Percentiles rank a stretch among this genome's conserved stretches.
Conservation (phyloP, 805 yeast species). For the Saccharomycopsis fermentans region DNA sequence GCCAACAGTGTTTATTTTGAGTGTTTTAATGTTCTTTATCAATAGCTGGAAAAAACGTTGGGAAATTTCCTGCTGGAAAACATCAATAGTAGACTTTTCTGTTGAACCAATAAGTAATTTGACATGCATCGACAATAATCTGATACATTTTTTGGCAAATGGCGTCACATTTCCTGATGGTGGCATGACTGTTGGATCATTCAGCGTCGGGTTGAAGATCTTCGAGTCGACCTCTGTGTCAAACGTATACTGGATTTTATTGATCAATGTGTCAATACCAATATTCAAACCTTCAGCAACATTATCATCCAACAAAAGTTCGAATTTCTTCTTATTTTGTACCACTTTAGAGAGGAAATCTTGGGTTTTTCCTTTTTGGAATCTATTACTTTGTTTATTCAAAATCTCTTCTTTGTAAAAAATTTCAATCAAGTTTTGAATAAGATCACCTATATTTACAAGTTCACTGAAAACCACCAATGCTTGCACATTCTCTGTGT, state of each 20-base stretch:
- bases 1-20: constrained; percentile 68
- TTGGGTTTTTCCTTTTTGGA: constrained; percentile 34
- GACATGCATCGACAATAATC: constrained; percentile 60
- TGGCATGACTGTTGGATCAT: constrained; percentile 12
- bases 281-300: constrained; percentile 90
- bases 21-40: constrained; percentile 65
- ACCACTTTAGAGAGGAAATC: constrained; percentile 74
- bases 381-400: constrained; percentile 41
- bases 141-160: constrained; percentile 52
- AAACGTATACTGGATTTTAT: constrained; percentile 60
- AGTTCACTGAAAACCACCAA: constrained; percentile 79
- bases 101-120: constrained; percentile 69
- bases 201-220: constrained; percentile 47
- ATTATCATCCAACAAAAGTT: constrained; percentile 68
- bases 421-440: constrained; percentile 84
- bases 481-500: constrained; percentile 54
- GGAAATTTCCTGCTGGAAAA: constrained; percentile 89
- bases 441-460: constrained; percentile 85
- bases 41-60: constrained; percentile 70
- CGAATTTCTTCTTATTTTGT: constrained; percentile 72
- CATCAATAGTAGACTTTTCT: constrained; percentile 80
- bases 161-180: constrained; percentile 6
- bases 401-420: constrained; percentile 81
- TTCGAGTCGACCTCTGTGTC: constrained; percentile 45
- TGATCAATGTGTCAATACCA: constrained; percentile 84